Conservation (phyloP, 257 asterid genomes). For the Capsicum chinense region DNA sequence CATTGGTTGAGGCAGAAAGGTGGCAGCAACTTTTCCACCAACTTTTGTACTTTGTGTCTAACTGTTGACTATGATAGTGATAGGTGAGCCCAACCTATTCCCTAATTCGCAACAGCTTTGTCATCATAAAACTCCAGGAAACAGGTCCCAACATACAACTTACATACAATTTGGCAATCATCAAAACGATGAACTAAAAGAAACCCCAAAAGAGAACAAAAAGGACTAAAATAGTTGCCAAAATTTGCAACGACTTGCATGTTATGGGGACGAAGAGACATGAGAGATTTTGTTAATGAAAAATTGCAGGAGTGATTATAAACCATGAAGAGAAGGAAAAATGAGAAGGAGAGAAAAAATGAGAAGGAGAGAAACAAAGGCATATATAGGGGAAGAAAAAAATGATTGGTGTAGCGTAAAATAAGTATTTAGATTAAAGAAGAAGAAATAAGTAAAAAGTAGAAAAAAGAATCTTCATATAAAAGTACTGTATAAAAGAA, state of each 20-base stretch:
- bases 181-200: neutral
- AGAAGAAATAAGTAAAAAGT: neutral
- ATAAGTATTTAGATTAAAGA: neutral
- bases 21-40: no score
- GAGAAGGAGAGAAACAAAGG: neutral
- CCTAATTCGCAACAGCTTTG: no score
- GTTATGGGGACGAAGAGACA: neutral
- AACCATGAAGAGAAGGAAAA: neutral
- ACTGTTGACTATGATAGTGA: no score
- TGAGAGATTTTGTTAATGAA: neutral
- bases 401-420: neutral
- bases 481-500: neutral
- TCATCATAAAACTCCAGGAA: no score
- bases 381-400: neutral
- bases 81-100: no score
- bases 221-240: neutral
- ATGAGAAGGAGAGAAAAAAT: neutral
- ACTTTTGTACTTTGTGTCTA: no score
- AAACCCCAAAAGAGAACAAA: neutral
- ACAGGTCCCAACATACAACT: no score
- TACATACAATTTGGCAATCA: no score
- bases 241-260: neutral
- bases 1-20: no score
- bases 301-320: neutral
- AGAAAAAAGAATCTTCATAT: neutral